phyloP scores from a whole-genome alignment of 1,139 yeast genomes.

The Protomyces inouyei region DNA sequence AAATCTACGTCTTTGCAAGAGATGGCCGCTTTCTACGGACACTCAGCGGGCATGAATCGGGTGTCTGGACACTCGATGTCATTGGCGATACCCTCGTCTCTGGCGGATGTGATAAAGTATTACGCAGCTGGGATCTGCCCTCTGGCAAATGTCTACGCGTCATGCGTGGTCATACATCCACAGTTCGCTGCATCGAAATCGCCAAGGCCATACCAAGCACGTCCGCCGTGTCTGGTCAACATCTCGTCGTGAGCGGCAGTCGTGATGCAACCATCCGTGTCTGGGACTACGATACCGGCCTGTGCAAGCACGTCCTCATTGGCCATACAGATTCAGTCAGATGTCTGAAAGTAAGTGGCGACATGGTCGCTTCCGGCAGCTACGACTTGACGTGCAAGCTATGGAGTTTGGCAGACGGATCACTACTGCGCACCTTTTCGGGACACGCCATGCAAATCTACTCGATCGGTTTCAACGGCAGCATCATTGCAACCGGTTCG shows the following conservation, averaged over 20 bases:
- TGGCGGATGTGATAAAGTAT: conserved; percentile 88
- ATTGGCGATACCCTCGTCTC: conserved; percentile 72
- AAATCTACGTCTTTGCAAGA: conserved; percentile 45
- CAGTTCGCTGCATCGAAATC: conserved; percentile 91
- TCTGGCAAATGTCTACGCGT: conserved; percentile 76
- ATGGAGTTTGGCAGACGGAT: conserved; percentile 78
- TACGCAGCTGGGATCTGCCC: conserved; percentile 80
- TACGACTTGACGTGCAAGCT: conserved; percentile 88
- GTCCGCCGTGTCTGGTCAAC: conserved; percentile 5
- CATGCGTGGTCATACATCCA: conserved; percentile 87
- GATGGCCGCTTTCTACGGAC: conserved; percentile 55
- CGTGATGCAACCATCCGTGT: conserved; percentile 85
- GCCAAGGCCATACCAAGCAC: conserved; percentile 47
- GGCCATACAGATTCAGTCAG: conserved; percentile 90
- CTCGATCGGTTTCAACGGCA: conserved; percentile 73
- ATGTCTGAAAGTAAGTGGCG: conserved; percentile 81
- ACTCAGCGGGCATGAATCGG: conserved; percentile 87
- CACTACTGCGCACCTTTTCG: conserved; percentile 63
- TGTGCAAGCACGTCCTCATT: conserved; percentile 66
- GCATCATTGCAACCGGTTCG: conserved; percentile 71
- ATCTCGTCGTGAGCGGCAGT: conserved; percentile 71
- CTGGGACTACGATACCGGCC: conserved; percentile 65
- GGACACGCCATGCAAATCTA: conserved; percentile 89
- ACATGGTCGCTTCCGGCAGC: conserved; percentile 79
- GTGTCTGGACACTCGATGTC: conserved; percentile 97